Percentiles rank a stretch among this genome's conserved stretches.
phyloP scores from a whole-genome alignment of 805 yeast genomes.

The Yamadazyma endophytica region DNA sequence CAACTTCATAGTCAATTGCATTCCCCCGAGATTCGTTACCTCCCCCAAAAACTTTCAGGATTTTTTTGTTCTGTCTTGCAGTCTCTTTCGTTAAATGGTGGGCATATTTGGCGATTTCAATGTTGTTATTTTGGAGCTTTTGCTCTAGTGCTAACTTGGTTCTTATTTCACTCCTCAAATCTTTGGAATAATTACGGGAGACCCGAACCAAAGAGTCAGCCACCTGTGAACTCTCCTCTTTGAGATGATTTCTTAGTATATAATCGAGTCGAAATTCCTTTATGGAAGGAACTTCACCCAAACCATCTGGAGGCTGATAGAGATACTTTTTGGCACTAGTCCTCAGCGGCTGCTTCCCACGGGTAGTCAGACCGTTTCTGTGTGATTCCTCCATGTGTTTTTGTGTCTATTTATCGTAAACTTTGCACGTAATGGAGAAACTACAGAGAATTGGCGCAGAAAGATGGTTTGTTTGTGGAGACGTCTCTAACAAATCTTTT shows the following conservation, averaged over 20 bases:
- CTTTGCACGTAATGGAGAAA: too few relatives aligned
- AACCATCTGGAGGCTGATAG: not conserved
- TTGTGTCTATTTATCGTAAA: too few relatives aligned
- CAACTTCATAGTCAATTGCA: conserved; percentile 10
- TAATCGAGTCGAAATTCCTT: conserved; percentile 27
- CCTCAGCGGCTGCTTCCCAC: too few relatives aligned
- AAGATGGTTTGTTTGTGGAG: too few relatives aligned
- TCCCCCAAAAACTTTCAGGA: conserved; percentile 10
- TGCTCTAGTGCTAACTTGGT: conserved; percentile 33
- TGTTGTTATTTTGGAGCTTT: conserved; percentile 36
- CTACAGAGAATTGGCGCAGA: too few relatives aligned
- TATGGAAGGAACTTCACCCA: conserved; percentile 18
- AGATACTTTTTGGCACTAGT: conserved; percentile 1
- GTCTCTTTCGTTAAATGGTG: conserved; percentile 14
- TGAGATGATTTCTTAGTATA: conserved; percentile 21
- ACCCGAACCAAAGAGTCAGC: conserved; percentile 22
- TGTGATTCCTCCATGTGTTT: too few relatives aligned
- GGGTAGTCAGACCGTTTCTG: too few relatives aligned
- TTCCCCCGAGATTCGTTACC: conserved; percentile 4
- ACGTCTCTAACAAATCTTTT: too few relatives aligned
- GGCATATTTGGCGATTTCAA: conserved; percentile 28
- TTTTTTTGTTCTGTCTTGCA: conserved; percentile 5
- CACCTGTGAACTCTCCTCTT: conserved; percentile 26
- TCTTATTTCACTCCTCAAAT: conserved; percentile 31
- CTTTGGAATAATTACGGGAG: conserved; percentile 29